Evolutionary conservation across 805 yeast species (phyloP), one percentile per base, ranked within the genome.

Genomic region (Metschnikowia arizonensis): DNA sequence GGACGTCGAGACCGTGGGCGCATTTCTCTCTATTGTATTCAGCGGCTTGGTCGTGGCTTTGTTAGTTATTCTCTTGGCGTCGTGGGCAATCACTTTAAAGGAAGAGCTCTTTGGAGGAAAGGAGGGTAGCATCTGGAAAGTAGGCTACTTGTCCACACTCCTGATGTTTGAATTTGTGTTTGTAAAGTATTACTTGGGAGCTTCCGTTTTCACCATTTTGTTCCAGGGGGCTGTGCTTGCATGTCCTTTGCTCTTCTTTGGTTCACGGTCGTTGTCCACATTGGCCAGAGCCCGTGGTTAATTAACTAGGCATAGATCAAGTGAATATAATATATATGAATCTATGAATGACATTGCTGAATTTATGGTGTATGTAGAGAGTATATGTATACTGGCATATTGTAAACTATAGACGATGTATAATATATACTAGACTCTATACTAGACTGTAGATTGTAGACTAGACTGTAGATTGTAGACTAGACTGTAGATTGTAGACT

Each of bases 251-350:
- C 59, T 85, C 33, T 73, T 75, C 58, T 63, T 80, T 42, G 93
- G 93, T 11, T 73, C 85, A n/a, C 77, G 78, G 54, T 83, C 82
- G 14, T 73, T 87, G 56, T 73, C 83, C 58, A 71, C 64, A 44
- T 73, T 72, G 54, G 61, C 62, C 18, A 47, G 53, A 26, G 58
- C 57, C 46, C 64, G 74, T 45, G 55, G 6, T 4, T 4, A 4
- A 6, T 6, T 21, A 21, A 6, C 24, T 21, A 6, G 4, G 24
- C 6, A 6, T 6, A 21, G 24, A 5, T 5, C 24, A 4, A 21
- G 24, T 21, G 24, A 21, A 21, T 21, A 21, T 6, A 21, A 21
- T 21, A n/a, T n/a, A n/a, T n/a, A 21, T 31, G 33, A 31, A 31
- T 31, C 5, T n/a, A 26, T 10, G 29, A 12, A 21, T 6, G 23